These are phyloP conservation scores for Pseudogymnoascus sp. DNA, from an alignment of 2,329 filamentous ascomycete species.

Conservation along the genomic window DNA sequence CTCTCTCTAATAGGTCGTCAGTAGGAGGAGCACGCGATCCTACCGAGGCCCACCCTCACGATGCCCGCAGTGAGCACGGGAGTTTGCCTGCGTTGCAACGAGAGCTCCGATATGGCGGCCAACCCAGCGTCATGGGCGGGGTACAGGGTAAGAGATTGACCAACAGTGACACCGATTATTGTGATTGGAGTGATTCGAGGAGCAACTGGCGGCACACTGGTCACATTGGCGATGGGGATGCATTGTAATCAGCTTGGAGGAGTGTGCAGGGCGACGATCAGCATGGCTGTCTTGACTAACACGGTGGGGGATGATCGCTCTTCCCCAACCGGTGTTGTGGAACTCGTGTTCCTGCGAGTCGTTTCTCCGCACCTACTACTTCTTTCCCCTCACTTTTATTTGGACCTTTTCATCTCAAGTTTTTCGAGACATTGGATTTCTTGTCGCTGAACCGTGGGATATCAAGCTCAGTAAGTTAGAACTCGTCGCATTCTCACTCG, in stretches of 20 bases:
- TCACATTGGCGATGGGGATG: background rate
- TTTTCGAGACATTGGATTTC: background rate
- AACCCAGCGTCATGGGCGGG: background rate
- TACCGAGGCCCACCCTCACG: background rate
- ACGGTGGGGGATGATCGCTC: background rate
- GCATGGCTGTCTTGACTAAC: background rate
- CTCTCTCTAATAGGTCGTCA: background rate
- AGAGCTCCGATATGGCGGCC: background rate
- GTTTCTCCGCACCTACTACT: background rate
- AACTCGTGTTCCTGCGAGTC: background rate
- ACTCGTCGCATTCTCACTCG: background rate
- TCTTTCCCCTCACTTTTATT: background rate
- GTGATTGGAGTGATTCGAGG: background rate
- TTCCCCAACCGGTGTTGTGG: background rate
- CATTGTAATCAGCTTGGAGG: background rate
- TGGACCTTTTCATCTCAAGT: background rate
- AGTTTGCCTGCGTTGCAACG: background rate
- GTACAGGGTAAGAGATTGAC: background rate
- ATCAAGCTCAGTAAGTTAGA: background rate
- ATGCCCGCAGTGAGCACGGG: background rate
- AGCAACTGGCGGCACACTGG: background rate
- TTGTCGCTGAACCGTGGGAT: background rate
- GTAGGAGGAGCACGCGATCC: background rate
- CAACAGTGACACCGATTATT: background rate
- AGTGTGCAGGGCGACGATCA: background rate